These are phyloP conservation scores for Xylaria sp. DNA, from an alignment of 2,329 filamentous ascomycete species.

Conservation along the genomic window DNA sequence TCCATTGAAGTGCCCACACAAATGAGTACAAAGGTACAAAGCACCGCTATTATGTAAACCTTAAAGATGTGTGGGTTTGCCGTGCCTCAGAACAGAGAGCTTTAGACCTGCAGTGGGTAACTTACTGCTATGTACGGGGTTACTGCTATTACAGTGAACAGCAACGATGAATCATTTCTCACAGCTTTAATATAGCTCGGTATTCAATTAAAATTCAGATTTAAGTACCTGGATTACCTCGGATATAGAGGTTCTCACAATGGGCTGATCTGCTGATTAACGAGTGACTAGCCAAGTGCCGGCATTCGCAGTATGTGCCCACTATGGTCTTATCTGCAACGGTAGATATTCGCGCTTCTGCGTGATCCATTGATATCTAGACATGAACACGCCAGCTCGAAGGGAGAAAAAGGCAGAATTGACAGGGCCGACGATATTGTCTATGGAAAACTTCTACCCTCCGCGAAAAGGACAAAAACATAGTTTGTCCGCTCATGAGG, in stretches of 20 bases:
- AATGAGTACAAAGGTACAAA: neutral
- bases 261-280: neutral
- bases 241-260: neutral
- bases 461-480: constrained; percentile 3
- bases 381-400: neutral
- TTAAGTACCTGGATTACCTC: neutral
- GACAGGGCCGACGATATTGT: constrained; percentile 17
- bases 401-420: constrained; percentile 16
- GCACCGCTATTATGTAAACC: no score
- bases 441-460: constrained; percentile 16
- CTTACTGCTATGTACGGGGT: no score
- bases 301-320: constrained; percentile 1
- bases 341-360: neutral
- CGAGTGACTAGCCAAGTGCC: neutral
- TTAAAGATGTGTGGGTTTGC: no score
- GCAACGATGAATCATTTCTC: no score
- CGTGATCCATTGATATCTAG: neutral
- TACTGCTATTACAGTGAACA: no score
- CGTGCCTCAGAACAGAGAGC: no score
- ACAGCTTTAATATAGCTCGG: no score
- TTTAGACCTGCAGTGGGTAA: no score
- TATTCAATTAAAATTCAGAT: no score
- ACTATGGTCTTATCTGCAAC: constrained; percentile 4
- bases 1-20: no score
- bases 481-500: constrained; percentile 7